Evolutionary conservation across 2,329 filamentous ascomycete species (phyloP).

Genomic region (Drechslerella coelobrocha): DNA sequence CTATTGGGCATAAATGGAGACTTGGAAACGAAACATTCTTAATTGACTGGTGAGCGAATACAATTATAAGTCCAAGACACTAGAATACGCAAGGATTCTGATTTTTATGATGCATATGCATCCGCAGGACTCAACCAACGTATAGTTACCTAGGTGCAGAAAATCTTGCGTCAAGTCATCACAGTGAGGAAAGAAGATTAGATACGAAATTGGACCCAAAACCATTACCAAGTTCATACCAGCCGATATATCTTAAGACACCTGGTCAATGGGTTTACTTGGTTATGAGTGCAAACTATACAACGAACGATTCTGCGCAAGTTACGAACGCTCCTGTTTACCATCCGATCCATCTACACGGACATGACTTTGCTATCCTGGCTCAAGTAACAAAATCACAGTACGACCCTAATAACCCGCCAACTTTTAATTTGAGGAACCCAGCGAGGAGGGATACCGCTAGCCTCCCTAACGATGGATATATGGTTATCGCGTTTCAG

Average conservation of each 20-base stretch:
- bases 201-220: too few species aligned
- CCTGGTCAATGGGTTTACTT: constrained; percentile 57
- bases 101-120: too few species aligned
- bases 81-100: too few species aligned
- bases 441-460: constrained; percentile 65
- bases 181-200: constrained; percentile 11
- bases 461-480: constrained; percentile 60
- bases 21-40: constrained; percentile 29
- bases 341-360: constrained; percentile 64
- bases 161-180: constrained; percentile 22
- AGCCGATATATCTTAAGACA: constrained; percentile 67
- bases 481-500: constrained; percentile 63
- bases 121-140: too few species aligned
- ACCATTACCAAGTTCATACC: constrained; percentile 57
- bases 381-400: constrained; percentile 34
- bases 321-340: constrained; percentile 51
- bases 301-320: constrained; percentile 17
- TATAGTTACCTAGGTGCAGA: too few species aligned
- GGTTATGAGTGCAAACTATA: constrained; percentile 56
- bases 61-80: too few species aligned
- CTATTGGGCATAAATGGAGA: constrained; percentile 31
- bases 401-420: constrained; percentile 1
- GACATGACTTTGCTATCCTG: constrained; percentile 62
- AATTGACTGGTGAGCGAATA: constrained; percentile 39
- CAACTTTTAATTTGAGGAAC: constrained; percentile 57